Conservation (phyloP, 345 rosid species). For the Zanthoxylum bungeanum region DNA sequence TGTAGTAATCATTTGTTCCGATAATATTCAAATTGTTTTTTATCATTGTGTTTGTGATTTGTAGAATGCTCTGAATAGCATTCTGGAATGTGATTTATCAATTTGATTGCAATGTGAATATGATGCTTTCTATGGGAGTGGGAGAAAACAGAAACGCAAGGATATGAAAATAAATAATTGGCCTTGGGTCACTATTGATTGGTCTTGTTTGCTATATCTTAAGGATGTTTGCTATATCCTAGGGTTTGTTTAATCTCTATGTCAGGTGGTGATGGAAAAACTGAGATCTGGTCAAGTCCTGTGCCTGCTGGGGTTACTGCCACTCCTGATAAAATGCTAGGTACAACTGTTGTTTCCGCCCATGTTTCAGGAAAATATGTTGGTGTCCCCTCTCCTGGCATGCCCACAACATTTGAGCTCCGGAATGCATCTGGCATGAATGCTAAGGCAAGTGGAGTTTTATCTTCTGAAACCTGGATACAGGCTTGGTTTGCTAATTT, state of each 20-base stretch:
- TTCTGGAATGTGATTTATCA: neutral
- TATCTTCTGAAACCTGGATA: slow-evolving; percentile 73
- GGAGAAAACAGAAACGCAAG: neutral
- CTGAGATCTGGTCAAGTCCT: slow-evolving; percentile 31
- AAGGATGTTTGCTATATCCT: too few relatives aligned
- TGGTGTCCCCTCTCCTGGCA: slow-evolving; percentile 33
- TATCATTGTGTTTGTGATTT: neutral
- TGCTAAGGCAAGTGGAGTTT: slow-evolving; percentile 41
- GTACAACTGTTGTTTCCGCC: slow-evolving; percentile 29
- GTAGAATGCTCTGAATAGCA: neutral
- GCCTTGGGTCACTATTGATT: neutral
- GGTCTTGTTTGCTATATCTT: neutral
- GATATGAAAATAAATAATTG: neutral
- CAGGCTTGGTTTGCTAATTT: slow-evolving; percentile 48
- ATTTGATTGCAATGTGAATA: neutral
- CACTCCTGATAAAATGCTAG: slow-evolving; percentile 26
- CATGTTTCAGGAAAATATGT: slow-evolving; percentile 33
- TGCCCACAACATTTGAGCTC: slow-evolving; percentile 45
- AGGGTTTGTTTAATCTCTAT: neutral
- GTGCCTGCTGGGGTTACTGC: slow-evolving; percentile 22
- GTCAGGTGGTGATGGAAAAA: slow-evolving; percentile 43
- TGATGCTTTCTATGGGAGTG: neutral
- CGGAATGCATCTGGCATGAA: slow-evolving; percentile 35
- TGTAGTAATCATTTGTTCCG: neutral
- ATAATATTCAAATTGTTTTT: neutral